Conservation (phyloP, 805 yeast genomes). For the Saccharomyces paradoxus region DNA sequence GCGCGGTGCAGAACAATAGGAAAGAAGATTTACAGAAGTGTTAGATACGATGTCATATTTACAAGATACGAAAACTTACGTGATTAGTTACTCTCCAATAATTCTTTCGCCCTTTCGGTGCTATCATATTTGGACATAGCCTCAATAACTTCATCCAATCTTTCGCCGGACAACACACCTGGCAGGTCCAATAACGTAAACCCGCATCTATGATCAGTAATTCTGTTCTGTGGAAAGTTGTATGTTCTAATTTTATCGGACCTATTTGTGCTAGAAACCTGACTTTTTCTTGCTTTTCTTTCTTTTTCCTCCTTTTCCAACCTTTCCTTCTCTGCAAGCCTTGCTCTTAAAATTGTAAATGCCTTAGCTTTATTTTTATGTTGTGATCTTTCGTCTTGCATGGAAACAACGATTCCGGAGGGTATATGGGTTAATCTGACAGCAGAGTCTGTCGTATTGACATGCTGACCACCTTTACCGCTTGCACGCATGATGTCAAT, state of each 20-base stretch:
- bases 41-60: not conserved
- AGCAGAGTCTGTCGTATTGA: constrained; percentile 94
- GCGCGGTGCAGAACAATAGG: not conserved
- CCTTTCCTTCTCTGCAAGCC: constrained; percentile 75
- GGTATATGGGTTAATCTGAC: constrained; percentile 89
- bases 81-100: constrained; percentile 19
- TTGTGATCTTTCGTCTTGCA: constrained; percentile 94
- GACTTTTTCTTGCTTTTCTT: constrained; percentile 60
- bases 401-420: constrained; percentile 78
- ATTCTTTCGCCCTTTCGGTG: constrained; percentile 36
- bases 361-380: constrained; percentile 93
- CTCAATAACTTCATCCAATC: constrained; percentile 48
- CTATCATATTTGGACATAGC: constrained; percentile 42
- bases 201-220: constrained; percentile 91
- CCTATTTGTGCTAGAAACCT: constrained; percentile 82
- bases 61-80: not conserved
- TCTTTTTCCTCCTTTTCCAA: constrained; percentile 57
- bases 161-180: constrained; percentile 54
- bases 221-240: constrained; percentile 83
- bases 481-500: constrained; percentile 96
- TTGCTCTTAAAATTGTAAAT: constrained; percentile 67
- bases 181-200: constrained; percentile 67
- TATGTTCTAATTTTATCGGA: constrained; percentile 91
- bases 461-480: constrained; percentile 98
- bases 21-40: not conserved